Evolutionary conservation across 306 rosid genomes (phyloP).

Genomic region (Calophaca sinica): DNA sequence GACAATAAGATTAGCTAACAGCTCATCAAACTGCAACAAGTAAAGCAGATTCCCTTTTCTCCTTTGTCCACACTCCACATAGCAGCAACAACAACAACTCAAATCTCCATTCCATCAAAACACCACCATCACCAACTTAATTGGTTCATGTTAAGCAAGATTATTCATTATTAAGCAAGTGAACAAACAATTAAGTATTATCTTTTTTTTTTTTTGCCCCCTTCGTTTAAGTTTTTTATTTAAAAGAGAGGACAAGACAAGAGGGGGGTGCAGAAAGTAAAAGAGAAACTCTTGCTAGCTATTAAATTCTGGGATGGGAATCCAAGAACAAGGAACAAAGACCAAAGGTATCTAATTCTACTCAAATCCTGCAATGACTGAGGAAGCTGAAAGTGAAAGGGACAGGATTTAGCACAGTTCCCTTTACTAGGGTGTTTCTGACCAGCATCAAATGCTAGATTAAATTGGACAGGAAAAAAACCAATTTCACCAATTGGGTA

Average conservation of each 20-base stretch:
- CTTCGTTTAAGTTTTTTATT: too few species aligned
- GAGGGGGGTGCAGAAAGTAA: not conserved
- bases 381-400: conserved; percentile 56
- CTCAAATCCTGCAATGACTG: conserved; percentile 58
- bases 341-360: conserved; percentile 57
- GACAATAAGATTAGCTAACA: conserved; percentile 79
- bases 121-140: conserved; percentile 41
- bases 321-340: conserved; percentile 49
- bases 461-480: conserved; percentile 45
- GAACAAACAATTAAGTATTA: too few species aligned
- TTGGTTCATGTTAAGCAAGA: conserved; percentile 45
- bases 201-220: too few species aligned
- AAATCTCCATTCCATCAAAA: conserved; percentile 55
- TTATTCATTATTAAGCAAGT: not conserved
- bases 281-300: conserved; percentile 40
- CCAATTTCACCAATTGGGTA: conserved; percentile 60
- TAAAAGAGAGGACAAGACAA: not conserved
- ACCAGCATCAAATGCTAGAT: conserved; percentile 61
- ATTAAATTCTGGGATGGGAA: conserved; percentile 57
- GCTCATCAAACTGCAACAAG: conserved; percentile 69
- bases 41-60: conserved; percentile 98
- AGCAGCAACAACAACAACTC: conserved; percentile 48
- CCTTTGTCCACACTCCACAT: conserved; percentile 54
- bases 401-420: conserved; percentile 50
- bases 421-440: conserved; percentile 42